Conservation (phyloP, 2,329 filamentous ascomycete genomes). For the Westerdykella sp. region DNA sequence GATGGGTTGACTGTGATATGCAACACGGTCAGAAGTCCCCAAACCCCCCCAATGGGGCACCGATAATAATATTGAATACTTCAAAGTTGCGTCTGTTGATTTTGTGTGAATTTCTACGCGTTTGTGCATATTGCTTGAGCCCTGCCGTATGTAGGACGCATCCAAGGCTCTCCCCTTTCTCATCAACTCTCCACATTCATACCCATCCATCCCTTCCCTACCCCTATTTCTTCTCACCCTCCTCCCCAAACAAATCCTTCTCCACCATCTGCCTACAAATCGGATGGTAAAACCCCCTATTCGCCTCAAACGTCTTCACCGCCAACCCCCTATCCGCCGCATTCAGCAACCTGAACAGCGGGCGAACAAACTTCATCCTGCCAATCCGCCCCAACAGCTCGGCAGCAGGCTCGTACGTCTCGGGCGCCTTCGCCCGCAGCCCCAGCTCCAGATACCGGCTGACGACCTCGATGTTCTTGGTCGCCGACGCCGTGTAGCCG, state of each 20-base stretch:
- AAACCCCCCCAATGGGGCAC: too few relatives aligned
- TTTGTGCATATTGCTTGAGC: too few relatives aligned
- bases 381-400: conserved; percentile 76
- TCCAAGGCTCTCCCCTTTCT: too few relatives aligned
- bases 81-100: too few relatives aligned
- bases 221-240: background rate
- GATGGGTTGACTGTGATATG: too few relatives aligned
- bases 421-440: conserved; percentile 64
- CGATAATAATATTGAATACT: too few relatives aligned
- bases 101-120: too few relatives aligned
- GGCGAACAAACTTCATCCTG: conserved; percentile 94
- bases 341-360: conserved; percentile 71
- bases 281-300: conserved; percentile 90
- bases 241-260: conserved; percentile 60
- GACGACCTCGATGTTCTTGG: conserved; percentile 77
- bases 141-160: too few relatives aligned
- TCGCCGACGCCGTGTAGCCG: conserved; percentile 56
- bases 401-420: conserved; percentile 63
- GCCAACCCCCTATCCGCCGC: conserved; percentile 70
- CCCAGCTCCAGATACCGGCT: conserved; percentile 74
- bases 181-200: too few relatives aligned
- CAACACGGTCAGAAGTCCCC: too few relatives aligned
- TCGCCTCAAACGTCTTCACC: conserved; percentile 74
- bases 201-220: too few relatives aligned
- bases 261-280: conserved; percentile 72